Base-by-base conservation (phyloP, 768 basidiomycete species). In the Pleurotus citrinopileatus region DNA sequence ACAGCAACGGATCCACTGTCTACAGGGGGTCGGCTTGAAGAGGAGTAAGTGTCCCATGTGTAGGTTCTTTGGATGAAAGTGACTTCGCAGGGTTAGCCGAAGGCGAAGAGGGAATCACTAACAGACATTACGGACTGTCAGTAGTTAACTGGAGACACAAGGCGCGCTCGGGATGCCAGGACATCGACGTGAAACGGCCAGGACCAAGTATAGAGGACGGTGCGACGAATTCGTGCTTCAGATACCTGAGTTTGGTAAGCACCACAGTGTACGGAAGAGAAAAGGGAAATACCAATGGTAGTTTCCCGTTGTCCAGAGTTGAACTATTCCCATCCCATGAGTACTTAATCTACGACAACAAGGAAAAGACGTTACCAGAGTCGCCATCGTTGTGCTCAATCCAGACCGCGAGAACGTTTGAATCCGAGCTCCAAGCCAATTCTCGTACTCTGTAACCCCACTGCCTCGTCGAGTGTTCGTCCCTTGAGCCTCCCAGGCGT, bases 281-380 rank as follows among this genome's bases (percentile, higher is more conserved):
- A 4, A 17, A 2, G 17, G 9, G 26, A 23, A 61, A 22, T 60
- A 89, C 93, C 97, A 98, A 64, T 98, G 87, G 67, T 97, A 98
- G 65, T 99, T 99, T 26, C 90, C 86, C 5, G 80, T 91, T 1
- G 92, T 89, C 94, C 94, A 99, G 0, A 98, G 73, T 71, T 99
- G 97, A 15, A 98, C 92, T 87, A 65, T 36, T 43, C 50, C 23
- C 27, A 46, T 54, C 40, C 34, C 22, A 47, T 34, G 46, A 17
- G n/a, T 27, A 50, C 17, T 19, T 20, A 58, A 34, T 19, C 9
- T 15, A 46, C 13, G 23, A 22, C 20, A 27, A 50, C 37, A 44
- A 32, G 46, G 28, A 44, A 55, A 32, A n/a, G 52, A 26, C 71
- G 83, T 66, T 62, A 91, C 91, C 86, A 47, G 86, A 71, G 68